Percentiles rank a stretch among this genome's conserved stretches.
These are phyloP conservation scores for Paramecium pentaurelia DNA, from an alignment of 73 alveolate genomes.

Conservation along the genomic window DNA sequence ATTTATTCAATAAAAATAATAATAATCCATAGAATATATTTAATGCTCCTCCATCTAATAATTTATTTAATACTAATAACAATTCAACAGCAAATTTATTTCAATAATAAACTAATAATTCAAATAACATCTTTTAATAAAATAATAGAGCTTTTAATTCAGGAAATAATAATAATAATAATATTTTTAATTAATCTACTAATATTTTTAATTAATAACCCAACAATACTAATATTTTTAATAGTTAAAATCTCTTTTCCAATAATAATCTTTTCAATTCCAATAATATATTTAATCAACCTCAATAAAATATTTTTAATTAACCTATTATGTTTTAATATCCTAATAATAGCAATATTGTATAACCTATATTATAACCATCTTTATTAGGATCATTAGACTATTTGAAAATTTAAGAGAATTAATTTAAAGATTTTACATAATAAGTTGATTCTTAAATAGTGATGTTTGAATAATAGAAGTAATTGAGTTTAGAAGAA, in stretches of 20 bases:
- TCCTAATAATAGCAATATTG: background rate
- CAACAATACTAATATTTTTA: background rate
- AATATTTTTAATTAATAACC: background rate
- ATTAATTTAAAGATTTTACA: background rate
- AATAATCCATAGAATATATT: background rate
- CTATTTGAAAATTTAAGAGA: background rate
- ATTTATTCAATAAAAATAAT: background rate
- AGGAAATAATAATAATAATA: background rate
- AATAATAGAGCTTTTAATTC: too few species aligned
- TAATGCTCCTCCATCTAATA: background rate
- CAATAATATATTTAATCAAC: background rate
- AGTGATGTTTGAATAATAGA: background rate
- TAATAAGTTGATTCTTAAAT: background rate
- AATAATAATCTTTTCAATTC: background rate
- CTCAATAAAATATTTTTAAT: background rate
- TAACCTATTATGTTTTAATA: background rate
- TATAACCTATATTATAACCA: background rate
- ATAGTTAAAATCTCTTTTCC: background rate
- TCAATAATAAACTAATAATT: background rate
- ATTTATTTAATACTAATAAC: background rate
- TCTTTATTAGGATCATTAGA: background rate
- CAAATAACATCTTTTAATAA: background rate
- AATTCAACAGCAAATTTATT: background rate
- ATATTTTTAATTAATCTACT: background rate
- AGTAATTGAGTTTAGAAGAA: background rate